A percentile compares a stretch with the other conserved stretches of the same genome.
Evolutionary conservation across 495 filamentous ascomycete genomes (phyloP).

Genomic region (Podospora australis): DNA sequence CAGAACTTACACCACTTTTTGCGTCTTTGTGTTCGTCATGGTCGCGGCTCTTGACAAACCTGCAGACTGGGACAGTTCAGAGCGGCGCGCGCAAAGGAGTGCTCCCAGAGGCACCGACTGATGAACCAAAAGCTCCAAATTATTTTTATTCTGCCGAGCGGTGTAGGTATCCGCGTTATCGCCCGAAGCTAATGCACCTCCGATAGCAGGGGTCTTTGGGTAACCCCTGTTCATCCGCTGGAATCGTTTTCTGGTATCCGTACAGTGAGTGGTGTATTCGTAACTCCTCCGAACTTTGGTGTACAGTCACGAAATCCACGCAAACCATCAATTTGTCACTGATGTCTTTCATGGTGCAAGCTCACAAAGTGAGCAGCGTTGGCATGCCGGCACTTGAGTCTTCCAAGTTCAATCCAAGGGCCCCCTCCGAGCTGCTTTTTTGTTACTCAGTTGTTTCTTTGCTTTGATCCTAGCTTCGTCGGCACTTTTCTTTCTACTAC

Average conservation of each 20-base stretch:
- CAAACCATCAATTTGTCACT: too few species aligned
- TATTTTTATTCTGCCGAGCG: conserved; percentile 33
- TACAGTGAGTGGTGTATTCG: too few species aligned
- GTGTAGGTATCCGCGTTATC: conserved; percentile 12
- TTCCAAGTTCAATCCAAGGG: not conserved
- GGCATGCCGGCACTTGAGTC: not conserved
- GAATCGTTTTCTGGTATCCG: too few species aligned
- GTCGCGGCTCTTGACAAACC: conserved; percentile 1
- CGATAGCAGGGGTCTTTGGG: not conserved
- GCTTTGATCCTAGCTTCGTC: conserved; percentile 61
- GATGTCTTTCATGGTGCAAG: too few species aligned
- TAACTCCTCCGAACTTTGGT: too few species aligned
- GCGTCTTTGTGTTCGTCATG: conserved; percentile 25
- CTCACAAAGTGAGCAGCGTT: too few species aligned
- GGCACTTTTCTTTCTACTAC: conserved; percentile 58
- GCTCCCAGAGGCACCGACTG: not conserved
- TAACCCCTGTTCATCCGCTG: too few species aligned
- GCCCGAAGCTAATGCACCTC: not conserved
- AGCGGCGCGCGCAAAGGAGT: too few species aligned
- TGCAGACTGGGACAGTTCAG: too few species aligned
- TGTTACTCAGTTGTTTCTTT: conserved; percentile 74
- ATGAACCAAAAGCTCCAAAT: conserved; percentile 14
- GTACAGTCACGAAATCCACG: too few species aligned
- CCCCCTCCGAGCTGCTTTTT: conserved; percentile 63
- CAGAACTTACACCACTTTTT: conserved; percentile 52